A percentile compares a stretch with the other conserved stretches of the same genome.
Conservation (phyloP, 2,329 filamentous ascomycete species). For the Colletotrichum gigasporum region DNA sequence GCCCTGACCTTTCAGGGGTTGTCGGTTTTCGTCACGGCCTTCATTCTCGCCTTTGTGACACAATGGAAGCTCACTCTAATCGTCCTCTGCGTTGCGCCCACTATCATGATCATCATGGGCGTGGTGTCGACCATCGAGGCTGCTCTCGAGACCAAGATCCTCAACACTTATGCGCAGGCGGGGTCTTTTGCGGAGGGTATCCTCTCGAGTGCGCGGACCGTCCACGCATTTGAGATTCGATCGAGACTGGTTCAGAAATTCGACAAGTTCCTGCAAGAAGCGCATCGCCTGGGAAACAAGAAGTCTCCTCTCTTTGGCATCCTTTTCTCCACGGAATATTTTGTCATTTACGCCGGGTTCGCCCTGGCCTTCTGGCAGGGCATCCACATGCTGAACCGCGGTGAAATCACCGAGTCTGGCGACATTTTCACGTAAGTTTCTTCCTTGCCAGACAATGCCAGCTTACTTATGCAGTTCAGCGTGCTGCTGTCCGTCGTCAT, state of each 20-base stretch:
- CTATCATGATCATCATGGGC: slow-evolving; percentile 43
- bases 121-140: slow-evolving; percentile 39
- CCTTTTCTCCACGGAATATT: slow-evolving; percentile 50
- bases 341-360: slow-evolving; percentile 52
- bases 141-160: slow-evolving; percentile 44
- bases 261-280: slow-evolving; percentile 47
- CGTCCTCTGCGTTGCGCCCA: slow-evolving; percentile 41
- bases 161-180: slow-evolving; percentile 45
- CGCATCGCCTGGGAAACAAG: slow-evolving; percentile 46
- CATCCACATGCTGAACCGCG: slow-evolving; percentile 45
- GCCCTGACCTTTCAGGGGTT: slow-evolving; percentile 49
- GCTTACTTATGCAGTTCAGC: slow-evolving; percentile 29
- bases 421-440: slow-evolving; percentile 48
- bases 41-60: slow-evolving; percentile 49
- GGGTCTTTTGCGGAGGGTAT: slow-evolving; percentile 48
- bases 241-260: slow-evolving; percentile 49
- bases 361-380: slow-evolving; percentile 57
- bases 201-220: slow-evolving; percentile 48
- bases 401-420: slow-evolving; percentile 48
- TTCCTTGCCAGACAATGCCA: not conserved
- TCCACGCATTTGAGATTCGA: slow-evolving; percentile 54
- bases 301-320: slow-evolving; percentile 49
- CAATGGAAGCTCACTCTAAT: slow-evolving; percentile 57
- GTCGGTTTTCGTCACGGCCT: slow-evolving; percentile 48
- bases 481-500: slow-evolving; percentile 51